phyloP scores from a whole-genome alignment of 176 grass and related monocot genomes.

The Musa itinerans region DNA sequence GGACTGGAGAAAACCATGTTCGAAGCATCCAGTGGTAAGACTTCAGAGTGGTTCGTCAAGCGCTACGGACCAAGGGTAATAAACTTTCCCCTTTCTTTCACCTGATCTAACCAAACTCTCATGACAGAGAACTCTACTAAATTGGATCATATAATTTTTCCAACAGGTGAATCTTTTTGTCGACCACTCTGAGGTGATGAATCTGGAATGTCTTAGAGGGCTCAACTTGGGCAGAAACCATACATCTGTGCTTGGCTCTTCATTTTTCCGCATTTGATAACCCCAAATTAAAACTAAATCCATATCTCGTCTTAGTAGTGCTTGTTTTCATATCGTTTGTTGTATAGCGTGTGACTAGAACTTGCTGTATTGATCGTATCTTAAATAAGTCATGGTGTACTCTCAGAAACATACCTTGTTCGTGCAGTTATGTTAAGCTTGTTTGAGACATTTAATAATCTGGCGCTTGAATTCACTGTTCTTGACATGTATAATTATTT shows the following conservation, averaged over 20 bases:
- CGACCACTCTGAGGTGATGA: constrained; percentile 66
- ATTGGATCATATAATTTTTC: not conserved
- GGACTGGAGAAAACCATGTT: constrained; percentile 93
- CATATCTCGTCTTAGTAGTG: too few relatives aligned
- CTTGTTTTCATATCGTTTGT: too few relatives aligned
- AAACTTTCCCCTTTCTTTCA: not conserved
- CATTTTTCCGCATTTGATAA: constrained; percentile 37
- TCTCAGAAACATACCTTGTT: too few relatives aligned
- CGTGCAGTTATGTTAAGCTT: too few relatives aligned
- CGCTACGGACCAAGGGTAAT: constrained; percentile 70
- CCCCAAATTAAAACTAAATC: not conserved
- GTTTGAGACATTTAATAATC: too few relatives aligned
- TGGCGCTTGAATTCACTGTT: too few relatives aligned
- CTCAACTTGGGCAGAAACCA: constrained; percentile 13
- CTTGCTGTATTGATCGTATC: too few relatives aligned
- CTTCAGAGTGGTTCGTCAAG: constrained; percentile 80
- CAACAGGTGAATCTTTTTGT: constrained; percentile 80
- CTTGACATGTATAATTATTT: too few relatives aligned
- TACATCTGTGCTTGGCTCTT: constrained; percentile 19
- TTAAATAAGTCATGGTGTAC: too few relatives aligned
- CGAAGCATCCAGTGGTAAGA: constrained; percentile 44
- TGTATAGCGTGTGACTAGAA: too few relatives aligned
- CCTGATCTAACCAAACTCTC: not conserved
- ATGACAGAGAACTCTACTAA: too few relatives aligned
- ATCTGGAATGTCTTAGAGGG: constrained; percentile 61